A percentile compares a stretch with the other conserved stretches of the same genome.
Conservation (phyloP, 1,284 basidiomycete species). For the Cutaneotrichosporon arboriforme region DNA sequence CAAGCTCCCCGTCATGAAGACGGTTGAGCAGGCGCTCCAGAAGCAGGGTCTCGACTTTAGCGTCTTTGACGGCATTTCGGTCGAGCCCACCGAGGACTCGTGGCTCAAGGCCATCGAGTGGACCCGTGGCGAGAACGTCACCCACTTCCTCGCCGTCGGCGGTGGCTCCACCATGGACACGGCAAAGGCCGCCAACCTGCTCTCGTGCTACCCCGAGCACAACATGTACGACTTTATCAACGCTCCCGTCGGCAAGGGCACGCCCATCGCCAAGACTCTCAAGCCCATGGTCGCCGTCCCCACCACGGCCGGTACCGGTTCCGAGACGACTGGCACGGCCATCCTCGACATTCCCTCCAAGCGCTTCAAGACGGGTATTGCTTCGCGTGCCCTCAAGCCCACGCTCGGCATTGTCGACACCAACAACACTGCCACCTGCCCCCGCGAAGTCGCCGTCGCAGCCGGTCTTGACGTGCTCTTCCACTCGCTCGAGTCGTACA, state of each 20-base stretch:
- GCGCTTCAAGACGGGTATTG: slow-evolving; percentile 94
- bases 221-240: slow-evolving; percentile 96
- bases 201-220: slow-evolving; percentile 70
- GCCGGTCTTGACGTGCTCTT: slow-evolving; percentile 89
- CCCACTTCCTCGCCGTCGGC: slow-evolving; percentile 90
- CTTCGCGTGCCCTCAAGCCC: slow-evolving; percentile 84
- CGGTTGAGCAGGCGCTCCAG: slow-evolving; percentile 48
- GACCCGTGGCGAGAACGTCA: slow-evolving; percentile 78
- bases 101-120: slow-evolving; percentile 72
- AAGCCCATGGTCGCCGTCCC: slow-evolving; percentile 87
- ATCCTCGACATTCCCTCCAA: slow-evolving; percentile 79
- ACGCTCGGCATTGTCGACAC: slow-evolving; percentile 81
- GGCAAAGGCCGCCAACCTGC: slow-evolving; percentile 89
- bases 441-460: slow-evolving; percentile 80
- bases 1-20: slow-evolving; percentile 74
- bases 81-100: slow-evolving; percentile 82
- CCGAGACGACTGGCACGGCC: slow-evolving; percentile 95
- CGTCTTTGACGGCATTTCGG: slow-evolving; percentile 74
- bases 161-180: slow-evolving; percentile 96
- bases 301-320: slow-evolving; percentile 92
- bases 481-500: slow-evolving; percentile 78
- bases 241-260: slow-evolving; percentile 88
- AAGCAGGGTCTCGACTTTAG: slow-evolving; percentile 57
- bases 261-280: slow-evolving; percentile 69
- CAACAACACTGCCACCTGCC: slow-evolving; percentile 76